These are phyloP conservation scores for Kwoniella sp. DNA, from an alignment of 768 basidiomycete genomes.

Conservation along the genomic window DNA sequence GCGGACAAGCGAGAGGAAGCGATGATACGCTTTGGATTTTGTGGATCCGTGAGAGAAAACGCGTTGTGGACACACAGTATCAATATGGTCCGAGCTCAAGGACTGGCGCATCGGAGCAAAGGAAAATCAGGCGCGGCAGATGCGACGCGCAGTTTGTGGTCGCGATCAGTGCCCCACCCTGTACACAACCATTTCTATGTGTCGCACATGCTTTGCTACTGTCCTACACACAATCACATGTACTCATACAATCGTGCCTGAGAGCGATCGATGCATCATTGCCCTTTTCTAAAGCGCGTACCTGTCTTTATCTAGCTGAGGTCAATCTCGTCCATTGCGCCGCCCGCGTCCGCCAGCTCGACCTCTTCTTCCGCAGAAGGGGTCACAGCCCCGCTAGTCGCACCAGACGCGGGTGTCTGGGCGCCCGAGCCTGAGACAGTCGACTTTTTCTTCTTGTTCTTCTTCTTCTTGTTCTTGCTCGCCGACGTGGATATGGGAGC, in stretches of 20 bases:
- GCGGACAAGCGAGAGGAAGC: neutral
- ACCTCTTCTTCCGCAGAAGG: slow-evolving; percentile 14
- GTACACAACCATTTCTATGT: too few species aligned
- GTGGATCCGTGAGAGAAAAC: neutral
- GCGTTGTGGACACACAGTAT: neutral
- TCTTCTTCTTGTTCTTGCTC: slow-evolving; percentile 25
- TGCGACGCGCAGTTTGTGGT: too few species aligned
- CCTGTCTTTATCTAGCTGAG: slow-evolving; percentile 25
- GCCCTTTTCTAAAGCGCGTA: too few species aligned
- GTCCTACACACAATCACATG: too few species aligned
- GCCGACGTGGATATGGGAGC: neutral
- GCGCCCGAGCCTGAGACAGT: slow-evolving; percentile 12
- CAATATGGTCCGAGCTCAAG: neutral
- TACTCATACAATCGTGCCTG: neutral
- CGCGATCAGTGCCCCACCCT: too few species aligned
- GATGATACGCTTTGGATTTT: neutral
- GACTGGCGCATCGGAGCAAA: neutral
- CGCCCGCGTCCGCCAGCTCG: slow-evolving; percentile 12
- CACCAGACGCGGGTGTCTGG: slow-evolving; percentile 5
- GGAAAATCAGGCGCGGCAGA: slow-evolving; percentile 1
- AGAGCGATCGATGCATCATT: too few species aligned
- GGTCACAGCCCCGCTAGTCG: slow-evolving; percentile 6
- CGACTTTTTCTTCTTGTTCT: slow-evolving; percentile 25
- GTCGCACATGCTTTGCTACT: too few species aligned
- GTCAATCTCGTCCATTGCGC: slow-evolving; percentile 41